Evolutionary conservation across 73 alveolate species (phyloP), one percentile per base, ranked within the genome.

Genomic region (Uronychia setigera): DNA sequence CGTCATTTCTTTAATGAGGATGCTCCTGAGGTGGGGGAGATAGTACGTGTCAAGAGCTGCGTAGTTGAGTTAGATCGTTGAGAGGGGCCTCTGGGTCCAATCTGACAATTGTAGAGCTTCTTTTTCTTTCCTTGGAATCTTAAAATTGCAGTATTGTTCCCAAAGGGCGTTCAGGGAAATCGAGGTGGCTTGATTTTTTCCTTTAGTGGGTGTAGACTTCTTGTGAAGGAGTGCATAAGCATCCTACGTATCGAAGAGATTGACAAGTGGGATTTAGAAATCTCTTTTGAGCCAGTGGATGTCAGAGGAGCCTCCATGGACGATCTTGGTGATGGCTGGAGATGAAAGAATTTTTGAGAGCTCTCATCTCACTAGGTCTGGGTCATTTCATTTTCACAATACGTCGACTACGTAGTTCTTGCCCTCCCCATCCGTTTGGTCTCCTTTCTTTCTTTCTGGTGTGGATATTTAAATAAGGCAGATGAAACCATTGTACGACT

Each of bases 251-350:
- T 97, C 99, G 82, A 97, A 97, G 87, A 97, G 89, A 88, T 95
- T 95, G 27, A 96, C 99, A 14, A 95, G 87, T 80, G 93, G 92
- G 30, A 95, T 79, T n/a, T 99, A 98, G 86, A 96, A 97, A 91
- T 97, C 99, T 95, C 99, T 96, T 90, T 97, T 92, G 26, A 97
- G 92, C 99, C 99, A 97, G 35, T 87, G 83, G 77, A 97, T 91
- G 87, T 97, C 99, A 87, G 84, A 87, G 76, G 67, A 46, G 26
- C 97, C 98, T 34, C 99, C 99, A 95, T 97, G 99, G 31, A 97
- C 83, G 19, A 97, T 96, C 82, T 97, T 97, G 67, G 95, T 93
- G 1, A 96, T 97, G 26, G 86, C 88, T 1, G 96, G 96, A 89
- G 92, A 88, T 32, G 97, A 88, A 80, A 96, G 93, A 27, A 97